Evolutionary conservation across 768 basidiomycete genomes (phyloP).

Genomic region (Kwoniella dejecticola): DNA sequence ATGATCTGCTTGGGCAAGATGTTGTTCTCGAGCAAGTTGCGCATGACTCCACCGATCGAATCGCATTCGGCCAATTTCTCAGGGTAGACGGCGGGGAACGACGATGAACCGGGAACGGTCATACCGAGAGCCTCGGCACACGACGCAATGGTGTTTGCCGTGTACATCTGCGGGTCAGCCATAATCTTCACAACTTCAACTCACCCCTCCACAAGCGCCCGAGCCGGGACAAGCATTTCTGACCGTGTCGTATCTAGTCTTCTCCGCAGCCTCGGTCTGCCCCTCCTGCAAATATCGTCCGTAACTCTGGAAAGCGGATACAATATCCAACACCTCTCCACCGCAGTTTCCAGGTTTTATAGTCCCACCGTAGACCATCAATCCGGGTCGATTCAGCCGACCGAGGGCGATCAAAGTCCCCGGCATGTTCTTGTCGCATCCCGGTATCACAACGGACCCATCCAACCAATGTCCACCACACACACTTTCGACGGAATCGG

Average conservation of each 20-base stretch:
- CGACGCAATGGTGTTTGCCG: slow-evolving; percentile 97
- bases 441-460: slow-evolving; percentile 94
- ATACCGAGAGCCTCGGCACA: slow-evolving; percentile 94
- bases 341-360: slow-evolving; percentile 91
- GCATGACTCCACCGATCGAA: slow-evolving; percentile 77
- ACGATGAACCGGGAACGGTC: slow-evolving; percentile 94
- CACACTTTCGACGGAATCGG: slow-evolving; percentile 93
- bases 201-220: slow-evolving; percentile 94
- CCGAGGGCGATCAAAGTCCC: slow-evolving; percentile 97
- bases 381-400: slow-evolving; percentile 87
- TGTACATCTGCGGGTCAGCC: slow-evolving; percentile 75
- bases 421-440: slow-evolving; percentile 99
- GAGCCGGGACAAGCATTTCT: slow-evolving; percentile 95
- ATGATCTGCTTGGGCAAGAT: slow-evolving; percentile 93
- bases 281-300: slow-evolving; percentile 93
- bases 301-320: slow-evolving; percentile 97
- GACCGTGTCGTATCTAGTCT: slow-evolving; percentile 78
- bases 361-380: slow-evolving; percentile 98
- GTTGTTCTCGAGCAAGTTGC: slow-evolving; percentile 83
- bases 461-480: slow-evolving; percentile 97
- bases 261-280: slow-evolving; percentile 77
- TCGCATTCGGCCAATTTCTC: slow-evolving; percentile 87
- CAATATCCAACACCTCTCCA: slow-evolving; percentile 88
- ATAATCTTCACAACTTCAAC: slow-evolving; percentile 53
- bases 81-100: slow-evolving; percentile 86